phyloP scores from a whole-genome alignment of 352 stramenopile species.

The Pythium apleroticum region DNA sequence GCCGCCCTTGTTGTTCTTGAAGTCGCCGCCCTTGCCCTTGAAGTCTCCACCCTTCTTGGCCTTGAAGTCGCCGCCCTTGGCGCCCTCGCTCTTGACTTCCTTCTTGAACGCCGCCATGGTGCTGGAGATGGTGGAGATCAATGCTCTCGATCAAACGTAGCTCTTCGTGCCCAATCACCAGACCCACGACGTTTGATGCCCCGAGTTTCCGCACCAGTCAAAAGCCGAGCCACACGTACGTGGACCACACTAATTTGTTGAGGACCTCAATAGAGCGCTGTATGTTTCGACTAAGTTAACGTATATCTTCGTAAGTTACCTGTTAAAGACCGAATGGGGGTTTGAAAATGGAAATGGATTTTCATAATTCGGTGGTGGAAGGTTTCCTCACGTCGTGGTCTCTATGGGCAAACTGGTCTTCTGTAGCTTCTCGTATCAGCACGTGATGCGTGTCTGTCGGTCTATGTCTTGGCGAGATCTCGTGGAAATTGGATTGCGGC shows the following conservation, averaged over 20 bases:
- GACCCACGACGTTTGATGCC: slow-evolving; percentile 28
- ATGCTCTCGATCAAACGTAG: neutral
- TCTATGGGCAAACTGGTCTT: neutral
- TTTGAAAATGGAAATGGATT: no score
- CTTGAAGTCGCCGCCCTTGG: slow-evolving; percentile 14
- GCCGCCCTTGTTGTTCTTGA: slow-evolving; percentile 22
- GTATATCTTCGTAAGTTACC: no score
- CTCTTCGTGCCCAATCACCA: slow-evolving; percentile 6
- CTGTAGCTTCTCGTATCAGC: neutral
- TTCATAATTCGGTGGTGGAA: slow-evolving; percentile 25
- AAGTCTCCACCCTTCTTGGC: slow-evolving; percentile 18
- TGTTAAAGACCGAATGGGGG: no score
- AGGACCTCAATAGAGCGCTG: slow-evolving; percentile 16
- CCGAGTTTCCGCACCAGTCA: slow-evolving; percentile 25
- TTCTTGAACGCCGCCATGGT: slow-evolving; percentile 27
- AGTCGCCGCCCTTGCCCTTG: slow-evolving; percentile 16
- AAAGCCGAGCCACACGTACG: neutral
- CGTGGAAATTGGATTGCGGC: slow-evolving; percentile 15
- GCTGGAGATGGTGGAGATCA: neutral
- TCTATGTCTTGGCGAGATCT: slow-evolving; percentile 8
- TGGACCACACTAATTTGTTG: slow-evolving; percentile 12
- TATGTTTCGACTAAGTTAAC: slow-evolving; percentile 14
- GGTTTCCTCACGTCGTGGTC: slow-evolving; percentile 3
- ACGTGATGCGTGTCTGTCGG: neutral
- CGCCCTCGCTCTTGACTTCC: slow-evolving; percentile 16